Evolutionary conservation across 768 basidiomycete species (phyloP).

Genomic region (Pleurotus giganteus): DNA sequence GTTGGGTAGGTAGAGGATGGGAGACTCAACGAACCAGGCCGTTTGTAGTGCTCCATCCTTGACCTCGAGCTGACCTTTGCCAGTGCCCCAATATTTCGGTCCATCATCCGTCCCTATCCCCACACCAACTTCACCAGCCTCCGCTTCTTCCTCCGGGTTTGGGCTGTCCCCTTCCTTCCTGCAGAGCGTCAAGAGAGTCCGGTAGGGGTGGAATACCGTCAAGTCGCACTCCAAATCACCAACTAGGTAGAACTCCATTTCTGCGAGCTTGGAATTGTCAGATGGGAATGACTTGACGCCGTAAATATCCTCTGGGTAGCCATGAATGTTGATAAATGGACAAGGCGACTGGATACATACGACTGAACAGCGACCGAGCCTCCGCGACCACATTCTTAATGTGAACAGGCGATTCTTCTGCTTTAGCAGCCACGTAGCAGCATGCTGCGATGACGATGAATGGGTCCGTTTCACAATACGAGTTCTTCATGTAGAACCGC

Average conservation of each 20-base stretch:
- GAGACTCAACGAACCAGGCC: constrained; percentile 66
- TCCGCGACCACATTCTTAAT: constrained; percentile 91
- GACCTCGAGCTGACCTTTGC: constrained; percentile 75
- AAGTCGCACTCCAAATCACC: constrained; percentile 96
- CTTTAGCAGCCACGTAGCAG: constrained; percentile 94
- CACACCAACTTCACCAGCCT: constrained; percentile 57
- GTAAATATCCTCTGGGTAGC: constrained; percentile 55
- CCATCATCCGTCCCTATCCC: constrained; percentile 50
- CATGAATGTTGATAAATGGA: not conserved
- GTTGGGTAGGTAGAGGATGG: not conserved
- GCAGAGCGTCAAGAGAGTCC: constrained; percentile 78
- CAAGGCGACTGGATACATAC: constrained; percentile 36
- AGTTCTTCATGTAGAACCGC: constrained; percentile 95
- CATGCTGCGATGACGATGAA: constrained; percentile 92
- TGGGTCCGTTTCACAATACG: constrained; percentile 94
- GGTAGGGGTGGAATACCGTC: constrained; percentile 92
- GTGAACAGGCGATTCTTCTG: constrained; percentile 93
- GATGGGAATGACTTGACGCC: constrained; percentile 77
- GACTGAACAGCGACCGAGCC: constrained; percentile 72
- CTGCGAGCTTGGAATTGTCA: constrained; percentile 89
- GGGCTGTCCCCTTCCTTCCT: constrained; percentile 50
- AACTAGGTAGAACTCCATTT: constrained; percentile 99
- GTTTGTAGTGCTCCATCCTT: constrained; percentile 79
- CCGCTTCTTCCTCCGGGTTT: constrained; percentile 42
- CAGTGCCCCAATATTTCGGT: constrained; percentile 75